phyloP scores from a whole-genome alignment of 2,329 filamentous ascomycete species.

The Rachicladosporium sp. region DNA sequence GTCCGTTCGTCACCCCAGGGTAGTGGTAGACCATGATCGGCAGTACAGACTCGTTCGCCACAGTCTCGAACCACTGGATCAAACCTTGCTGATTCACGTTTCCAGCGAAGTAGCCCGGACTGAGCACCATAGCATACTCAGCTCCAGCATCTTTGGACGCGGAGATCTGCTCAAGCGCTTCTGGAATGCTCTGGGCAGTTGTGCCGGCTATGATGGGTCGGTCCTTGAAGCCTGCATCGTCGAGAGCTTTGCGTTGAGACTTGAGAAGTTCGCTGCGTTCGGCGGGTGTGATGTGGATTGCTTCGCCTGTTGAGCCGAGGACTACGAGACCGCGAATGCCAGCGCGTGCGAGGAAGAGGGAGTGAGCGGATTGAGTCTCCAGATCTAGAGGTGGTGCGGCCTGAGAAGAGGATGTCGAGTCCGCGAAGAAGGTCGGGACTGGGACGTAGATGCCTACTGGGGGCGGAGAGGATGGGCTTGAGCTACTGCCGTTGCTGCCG shows the following conservation, averaged over 20 bases:
- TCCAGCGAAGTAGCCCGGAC: conserved; percentile 53
- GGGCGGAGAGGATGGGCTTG: conserved; percentile 26
- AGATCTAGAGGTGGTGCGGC: conserved; percentile 44
- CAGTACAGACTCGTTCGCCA: conserved; percentile 49
- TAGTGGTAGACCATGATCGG: conserved; percentile 56
- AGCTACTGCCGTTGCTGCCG: no score
- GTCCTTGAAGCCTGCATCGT: conserved; percentile 42
- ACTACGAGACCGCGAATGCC: conserved; percentile 51
- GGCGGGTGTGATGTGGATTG: conserved; percentile 47
- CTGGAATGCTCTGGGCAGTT: conserved; percentile 49
- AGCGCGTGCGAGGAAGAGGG: conserved; percentile 46
- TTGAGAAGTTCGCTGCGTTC: conserved; percentile 45
- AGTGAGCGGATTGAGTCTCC: conserved; percentile 45
- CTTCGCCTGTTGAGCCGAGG: conserved; percentile 53
- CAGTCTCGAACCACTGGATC: conserved; percentile 46
- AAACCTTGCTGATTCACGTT: conserved; percentile 47
- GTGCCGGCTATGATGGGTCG: conserved; percentile 53
- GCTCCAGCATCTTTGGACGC: conserved; percentile 46
- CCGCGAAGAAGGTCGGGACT: conserved; percentile 52
- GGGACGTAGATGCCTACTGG: conserved; percentile 45
- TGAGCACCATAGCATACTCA: conserved; percentile 50
- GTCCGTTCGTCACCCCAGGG: conserved; percentile 54
- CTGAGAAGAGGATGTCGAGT: conserved; percentile 30
- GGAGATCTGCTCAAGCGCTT: conserved; percentile 45
- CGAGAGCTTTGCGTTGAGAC: conserved; percentile 44